A percentile compares a stretch with the other conserved stretches of the same genome.
Conservation (phyloP, 108 stramenopile genomes). For the Nitzschia inconspicua region DNA sequence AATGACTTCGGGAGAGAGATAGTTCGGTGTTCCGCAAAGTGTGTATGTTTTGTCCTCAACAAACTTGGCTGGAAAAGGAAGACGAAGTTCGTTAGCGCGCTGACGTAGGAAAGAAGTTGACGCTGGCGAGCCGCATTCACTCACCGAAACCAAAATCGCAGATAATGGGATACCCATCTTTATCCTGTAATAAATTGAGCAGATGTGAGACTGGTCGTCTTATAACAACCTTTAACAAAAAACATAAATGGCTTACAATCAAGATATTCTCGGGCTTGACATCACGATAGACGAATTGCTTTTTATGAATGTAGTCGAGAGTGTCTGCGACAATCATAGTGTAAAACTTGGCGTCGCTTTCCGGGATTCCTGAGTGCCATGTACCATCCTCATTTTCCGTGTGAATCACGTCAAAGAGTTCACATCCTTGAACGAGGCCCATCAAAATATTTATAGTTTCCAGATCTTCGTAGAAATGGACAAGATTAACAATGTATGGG, state of each 20-base stretch:
- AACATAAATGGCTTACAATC: too few species aligned
- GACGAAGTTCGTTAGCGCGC: neutral
- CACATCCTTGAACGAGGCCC: slow-evolving; percentile 51
- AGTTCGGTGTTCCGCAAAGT: slow-evolving; percentile 92
- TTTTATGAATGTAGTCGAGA: slow-evolving; percentile 52
- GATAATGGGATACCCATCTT: slow-evolving; percentile 86
- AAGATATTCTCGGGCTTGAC: slow-evolving; percentile 64
- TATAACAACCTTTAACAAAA: too few species aligned
- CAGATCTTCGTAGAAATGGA: slow-evolving; percentile 45
- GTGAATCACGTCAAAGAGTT: slow-evolving; percentile 59
- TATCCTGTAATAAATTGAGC: slow-evolving; percentile 85
- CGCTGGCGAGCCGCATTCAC: slow-evolving; percentile 23
- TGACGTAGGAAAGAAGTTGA: neutral
- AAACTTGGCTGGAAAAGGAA: slow-evolving; percentile 10
- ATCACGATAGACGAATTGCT: slow-evolving; percentile 83
- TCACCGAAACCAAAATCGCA: slow-evolving; percentile 81
- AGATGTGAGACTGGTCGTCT: too few species aligned
- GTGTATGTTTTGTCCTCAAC: slow-evolving; percentile 81
- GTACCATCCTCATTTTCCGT: slow-evolving; percentile 28
- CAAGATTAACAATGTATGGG: slow-evolving; percentile 50
- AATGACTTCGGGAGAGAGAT: slow-evolving; percentile 78
- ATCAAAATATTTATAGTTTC: slow-evolving; percentile 48
- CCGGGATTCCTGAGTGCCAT: slow-evolving; percentile 33
- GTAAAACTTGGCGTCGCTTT: slow-evolving; percentile 25
- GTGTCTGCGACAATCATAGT: slow-evolving; percentile 34